Evolutionary conservation across 371 early-diverging fungal species (phyloP).

Genomic region (Dinochytrium kinnereticum): DNA sequence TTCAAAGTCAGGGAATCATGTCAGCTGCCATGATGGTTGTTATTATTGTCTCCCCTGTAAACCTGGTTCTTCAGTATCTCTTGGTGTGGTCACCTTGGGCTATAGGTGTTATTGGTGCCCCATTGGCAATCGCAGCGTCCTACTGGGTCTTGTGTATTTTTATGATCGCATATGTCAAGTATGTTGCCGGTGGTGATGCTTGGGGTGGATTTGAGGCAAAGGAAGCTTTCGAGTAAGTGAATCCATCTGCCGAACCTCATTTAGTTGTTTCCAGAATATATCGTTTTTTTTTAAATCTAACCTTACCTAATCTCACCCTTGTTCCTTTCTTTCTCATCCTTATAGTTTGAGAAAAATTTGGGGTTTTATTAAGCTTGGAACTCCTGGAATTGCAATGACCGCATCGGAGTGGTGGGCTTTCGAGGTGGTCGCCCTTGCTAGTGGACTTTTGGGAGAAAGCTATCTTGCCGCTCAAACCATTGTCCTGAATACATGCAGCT

Average conservation of each 20-base stretch:
- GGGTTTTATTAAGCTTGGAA: slow-evolving; percentile 70
- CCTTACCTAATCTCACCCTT: too few species aligned
- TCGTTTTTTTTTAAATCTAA: too few species aligned
- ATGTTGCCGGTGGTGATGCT: slow-evolving; percentile 67
- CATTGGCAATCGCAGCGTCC: slow-evolving; percentile 76
- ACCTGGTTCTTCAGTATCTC: slow-evolving; percentile 70
- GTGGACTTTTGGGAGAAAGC: slow-evolving; percentile 70
- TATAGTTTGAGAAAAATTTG: slow-evolving; percentile 55
- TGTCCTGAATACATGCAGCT: slow-evolving; percentile 70
- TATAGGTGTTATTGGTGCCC: slow-evolving; percentile 84
- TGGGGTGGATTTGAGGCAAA: slow-evolving; percentile 87
- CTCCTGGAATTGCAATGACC: slow-evolving; percentile 71
- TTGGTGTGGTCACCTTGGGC: slow-evolving; percentile 69
- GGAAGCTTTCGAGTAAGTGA: slow-evolving; percentile 57
- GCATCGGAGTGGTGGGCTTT: slow-evolving; percentile 56
- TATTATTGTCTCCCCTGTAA: slow-evolving; percentile 73
- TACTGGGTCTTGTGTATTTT: slow-evolving; percentile 72
- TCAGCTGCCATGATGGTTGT: slow-evolving; percentile 76
- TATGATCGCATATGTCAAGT: slow-evolving; percentile 67
- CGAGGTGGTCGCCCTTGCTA: slow-evolving; percentile 78
- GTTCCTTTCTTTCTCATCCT: background rate
- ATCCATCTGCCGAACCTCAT: too few species aligned
- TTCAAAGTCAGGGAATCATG: slow-evolving; percentile 87
- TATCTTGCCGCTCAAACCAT: slow-evolving; percentile 88
- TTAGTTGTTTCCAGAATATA: too few species aligned